Conservation (phyloP, 441 rosid genomes). For the Manihot esculenta region DNA sequence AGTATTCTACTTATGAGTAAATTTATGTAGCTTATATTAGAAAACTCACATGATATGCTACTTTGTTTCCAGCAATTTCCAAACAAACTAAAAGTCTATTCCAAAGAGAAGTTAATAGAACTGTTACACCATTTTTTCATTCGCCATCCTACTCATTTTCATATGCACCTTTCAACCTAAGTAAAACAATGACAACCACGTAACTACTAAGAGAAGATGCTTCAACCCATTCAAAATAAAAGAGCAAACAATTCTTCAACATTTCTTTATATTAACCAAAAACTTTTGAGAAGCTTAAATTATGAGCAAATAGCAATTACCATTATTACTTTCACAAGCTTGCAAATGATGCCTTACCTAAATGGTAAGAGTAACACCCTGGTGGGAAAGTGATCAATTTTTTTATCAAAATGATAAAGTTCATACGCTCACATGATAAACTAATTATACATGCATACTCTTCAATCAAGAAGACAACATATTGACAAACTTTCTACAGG, state of each 20-base stretch:
- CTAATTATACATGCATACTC: no score
- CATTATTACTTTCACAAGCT: not conserved
- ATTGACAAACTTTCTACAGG: not conserved
- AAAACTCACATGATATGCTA: not conserved
- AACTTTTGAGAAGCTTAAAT: not conserved
- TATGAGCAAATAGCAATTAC: not conserved
- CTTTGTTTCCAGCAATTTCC: not conserved
- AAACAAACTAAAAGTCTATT: not conserved
- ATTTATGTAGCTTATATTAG: not conserved
- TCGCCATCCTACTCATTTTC: not conserved
- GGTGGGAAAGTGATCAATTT: no score
- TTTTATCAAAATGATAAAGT: no score
- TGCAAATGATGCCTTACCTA: not conserved
- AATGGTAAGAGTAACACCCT: no score
- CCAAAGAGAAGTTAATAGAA: not conserved
- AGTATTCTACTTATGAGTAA: not conserved
- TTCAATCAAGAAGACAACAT: not conserved
- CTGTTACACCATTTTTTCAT: not conserved
- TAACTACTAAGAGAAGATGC: no score
- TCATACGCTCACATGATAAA: no score
- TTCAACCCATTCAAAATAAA: not conserved
- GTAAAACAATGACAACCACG: no score
- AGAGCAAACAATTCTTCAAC: not conserved
- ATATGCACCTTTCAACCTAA: no score
- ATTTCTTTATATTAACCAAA: not conserved